These are phyloP conservation scores for Saprolegnia parasitica DNA, from an alignment of 352 stramenopile genomes.

Conservation along the genomic window DNA sequence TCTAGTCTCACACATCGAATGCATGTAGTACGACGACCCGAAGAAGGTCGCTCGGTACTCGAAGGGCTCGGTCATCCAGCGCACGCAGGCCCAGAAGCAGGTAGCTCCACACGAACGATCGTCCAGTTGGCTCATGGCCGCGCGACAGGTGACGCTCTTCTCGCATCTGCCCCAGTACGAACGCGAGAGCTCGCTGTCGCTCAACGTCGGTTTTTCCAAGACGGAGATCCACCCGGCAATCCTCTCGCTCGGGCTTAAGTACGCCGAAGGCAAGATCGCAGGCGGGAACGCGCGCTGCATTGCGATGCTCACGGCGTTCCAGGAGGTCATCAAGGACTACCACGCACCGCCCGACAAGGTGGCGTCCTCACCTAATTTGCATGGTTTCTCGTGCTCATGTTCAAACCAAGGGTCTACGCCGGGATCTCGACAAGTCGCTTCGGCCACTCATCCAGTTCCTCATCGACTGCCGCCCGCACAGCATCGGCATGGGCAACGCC, in stretches of 20 bases:
- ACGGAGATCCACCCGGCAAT: constrained; percentile 87
- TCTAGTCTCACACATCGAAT: background rate
- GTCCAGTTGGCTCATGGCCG: background rate
- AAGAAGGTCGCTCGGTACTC: constrained; percentile 71
- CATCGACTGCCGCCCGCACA: constrained; percentile 91
- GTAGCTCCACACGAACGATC: background rate
- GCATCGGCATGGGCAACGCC: constrained; percentile 94
- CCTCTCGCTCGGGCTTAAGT: constrained; percentile 87
- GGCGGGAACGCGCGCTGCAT: constrained; percentile 89
- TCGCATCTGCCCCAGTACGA: constrained; percentile 83
- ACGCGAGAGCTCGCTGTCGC: constrained; percentile 64
- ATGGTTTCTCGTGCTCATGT: too few species aligned
- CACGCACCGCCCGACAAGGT: constrained; percentile 61
- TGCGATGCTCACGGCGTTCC: constrained; percentile 92
- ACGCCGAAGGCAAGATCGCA: constrained; percentile 83
- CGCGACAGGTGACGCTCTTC: constrained; percentile 54
- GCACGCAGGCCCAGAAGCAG: constrained; percentile 74
- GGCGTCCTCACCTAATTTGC: background rate
- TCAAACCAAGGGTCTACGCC: constrained; percentile 38
- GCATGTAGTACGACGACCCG: constrained; percentile 69
- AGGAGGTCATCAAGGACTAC: constrained; percentile 89
- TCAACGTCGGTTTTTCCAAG: constrained; percentile 65
- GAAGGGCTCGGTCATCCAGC: constrained; percentile 63
- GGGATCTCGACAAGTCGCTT: constrained; percentile 85
- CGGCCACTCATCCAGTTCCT: constrained; percentile 94